phyloP scores from a whole-genome alignment of 176 grass and related monocot genomes.

The Typha latifolia region DNA sequence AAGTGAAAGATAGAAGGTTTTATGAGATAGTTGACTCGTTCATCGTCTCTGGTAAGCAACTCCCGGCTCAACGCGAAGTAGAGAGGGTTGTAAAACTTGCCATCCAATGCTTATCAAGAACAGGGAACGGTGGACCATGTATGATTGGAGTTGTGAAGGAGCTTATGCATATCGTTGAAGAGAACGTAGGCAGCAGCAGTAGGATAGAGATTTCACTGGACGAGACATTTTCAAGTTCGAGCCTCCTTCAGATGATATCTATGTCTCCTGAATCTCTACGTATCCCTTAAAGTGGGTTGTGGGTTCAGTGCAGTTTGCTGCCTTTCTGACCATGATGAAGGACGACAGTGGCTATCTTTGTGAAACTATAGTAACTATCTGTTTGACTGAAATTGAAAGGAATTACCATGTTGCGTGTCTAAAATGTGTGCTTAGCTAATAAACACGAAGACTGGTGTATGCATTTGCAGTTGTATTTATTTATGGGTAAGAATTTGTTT shows the following conservation, averaged over 20 bases:
- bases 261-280: conserved; percentile 77
- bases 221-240: conserved; percentile 77
- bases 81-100: conserved; percentile 57
- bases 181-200: conserved; percentile 67
- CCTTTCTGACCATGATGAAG: neutral
- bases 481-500: neutral
- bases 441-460: neutral
- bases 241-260: conserved; percentile 95
- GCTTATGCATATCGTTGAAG: conserved; percentile 40
- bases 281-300: neutral
- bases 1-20: conserved; percentile 47
- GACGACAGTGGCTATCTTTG: neutral
- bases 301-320: too few species aligned
- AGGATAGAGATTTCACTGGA: conserved; percentile 75
- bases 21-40: conserved; percentile 75
- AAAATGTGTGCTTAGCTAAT: neutral
- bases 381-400: neutral
- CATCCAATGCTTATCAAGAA: conserved; percentile 58
- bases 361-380: neutral
- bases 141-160: conserved; percentile 57
- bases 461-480: neutral
- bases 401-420: neutral
- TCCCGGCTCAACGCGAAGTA: conserved; percentile 49
- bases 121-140: conserved; percentile 31
- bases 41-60: conserved; percentile 56